Conservation (phyloP, 2,329 filamentous ascomycete species). For the Juglanconis oblonga region DNA sequence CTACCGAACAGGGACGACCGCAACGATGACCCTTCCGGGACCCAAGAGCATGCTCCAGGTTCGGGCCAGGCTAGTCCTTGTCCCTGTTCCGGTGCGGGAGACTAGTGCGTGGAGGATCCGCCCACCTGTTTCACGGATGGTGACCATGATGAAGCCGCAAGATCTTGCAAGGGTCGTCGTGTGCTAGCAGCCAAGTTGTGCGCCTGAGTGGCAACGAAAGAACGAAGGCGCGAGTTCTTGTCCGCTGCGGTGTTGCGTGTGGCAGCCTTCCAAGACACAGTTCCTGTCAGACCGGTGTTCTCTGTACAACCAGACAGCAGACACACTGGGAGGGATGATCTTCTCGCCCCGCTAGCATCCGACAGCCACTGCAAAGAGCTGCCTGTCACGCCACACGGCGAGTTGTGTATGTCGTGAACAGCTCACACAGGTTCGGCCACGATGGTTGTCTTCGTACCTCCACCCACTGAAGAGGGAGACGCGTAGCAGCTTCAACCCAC, state of each 20-base stretch:
- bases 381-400: neutral
- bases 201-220: too few species aligned
- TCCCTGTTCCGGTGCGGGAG: neutral
- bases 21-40: too few species aligned
- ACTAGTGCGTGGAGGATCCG: neutral
- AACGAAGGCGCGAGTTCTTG: too few species aligned
- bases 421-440: neutral
- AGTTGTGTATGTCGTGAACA: neutral
- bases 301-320: neutral
- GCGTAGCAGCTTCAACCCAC: neutral
- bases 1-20: constrained; percentile 3
- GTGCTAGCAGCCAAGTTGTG: too few species aligned
- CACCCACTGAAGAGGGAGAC: neutral
- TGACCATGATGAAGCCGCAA: neutral
- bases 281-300: neutral
- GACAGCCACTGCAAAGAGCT: neutral
- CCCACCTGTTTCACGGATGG: neutral
- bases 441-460: neutral
- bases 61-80: too few species aligned
- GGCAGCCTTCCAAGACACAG: neutral
- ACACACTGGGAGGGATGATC: neutral
- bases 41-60: too few species aligned
- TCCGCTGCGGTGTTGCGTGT: too few species aligned
- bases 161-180: too few species aligned
- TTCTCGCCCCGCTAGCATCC: neutral